A percentile compares a stretch with the other conserved stretches of the same genome.
Conservation (phyloP, 1,139 yeast genomes). For the Candida tetrigidarum region DNA sequence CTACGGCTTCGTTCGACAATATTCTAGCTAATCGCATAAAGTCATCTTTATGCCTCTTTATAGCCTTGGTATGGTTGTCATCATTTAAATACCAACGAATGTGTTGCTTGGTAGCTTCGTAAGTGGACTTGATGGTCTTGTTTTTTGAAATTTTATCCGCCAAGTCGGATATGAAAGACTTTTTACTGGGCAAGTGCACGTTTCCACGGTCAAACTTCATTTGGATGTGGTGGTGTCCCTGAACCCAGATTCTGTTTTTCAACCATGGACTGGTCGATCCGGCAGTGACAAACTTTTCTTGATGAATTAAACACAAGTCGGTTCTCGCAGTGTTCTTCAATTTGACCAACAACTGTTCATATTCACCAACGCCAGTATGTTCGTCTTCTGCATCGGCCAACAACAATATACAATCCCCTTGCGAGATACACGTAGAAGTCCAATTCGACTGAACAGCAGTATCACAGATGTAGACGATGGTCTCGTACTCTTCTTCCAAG, state of each 20-base stretch:
- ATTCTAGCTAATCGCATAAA: slow-evolving; percentile 88
- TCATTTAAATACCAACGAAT: slow-evolving; percentile 22
- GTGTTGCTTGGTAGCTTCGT: slow-evolving; percentile 39
- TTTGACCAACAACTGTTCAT: slow-evolving; percentile 74
- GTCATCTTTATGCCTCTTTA: slow-evolving; percentile 77
- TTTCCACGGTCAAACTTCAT: slow-evolving; percentile 41
- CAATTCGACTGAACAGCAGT: slow-evolving; percentile 82
- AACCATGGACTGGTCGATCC: slow-evolving; percentile 90
- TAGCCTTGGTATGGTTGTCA: slow-evolving; percentile 30
- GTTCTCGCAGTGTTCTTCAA: slow-evolving; percentile 87
- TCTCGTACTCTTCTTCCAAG: slow-evolving; percentile 85
- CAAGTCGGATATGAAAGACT: slow-evolving; percentile 37
- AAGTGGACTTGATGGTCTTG: slow-evolving; percentile 34
- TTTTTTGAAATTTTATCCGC: slow-evolving; percentile 41
- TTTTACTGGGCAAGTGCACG: slow-evolving; percentile 18
- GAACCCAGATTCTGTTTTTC: slow-evolving; percentile 85
- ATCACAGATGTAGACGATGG: slow-evolving; percentile 88
- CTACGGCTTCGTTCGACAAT: slow-evolving; percentile 91
- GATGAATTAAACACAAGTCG: slow-evolving; percentile 83
- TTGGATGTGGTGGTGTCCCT: slow-evolving; percentile 90
- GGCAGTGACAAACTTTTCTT: slow-evolving; percentile 79
- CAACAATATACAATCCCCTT: slow-evolving; percentile 86
- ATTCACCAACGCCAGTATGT: slow-evolving; percentile 80
- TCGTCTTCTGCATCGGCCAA: slow-evolving; percentile 72
- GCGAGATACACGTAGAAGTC: slow-evolving; percentile 92